Evolutionary conservation across 2,329 filamentous ascomycete genomes (phyloP).

Genomic region (Aspergillus glaucus): DNA sequence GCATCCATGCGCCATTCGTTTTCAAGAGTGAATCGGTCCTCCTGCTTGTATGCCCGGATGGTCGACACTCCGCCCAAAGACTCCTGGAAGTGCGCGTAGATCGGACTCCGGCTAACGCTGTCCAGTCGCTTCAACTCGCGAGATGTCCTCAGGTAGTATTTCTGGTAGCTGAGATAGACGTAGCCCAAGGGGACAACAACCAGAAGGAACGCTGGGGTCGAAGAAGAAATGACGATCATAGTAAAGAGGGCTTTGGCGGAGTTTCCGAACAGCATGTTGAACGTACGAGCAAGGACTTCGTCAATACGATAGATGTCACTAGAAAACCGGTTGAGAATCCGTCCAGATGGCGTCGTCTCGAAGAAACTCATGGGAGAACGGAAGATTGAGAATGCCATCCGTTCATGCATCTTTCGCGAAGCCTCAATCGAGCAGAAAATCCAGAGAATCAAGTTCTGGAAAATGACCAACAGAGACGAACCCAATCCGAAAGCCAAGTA

Average conservation of each 20-base stretch:
- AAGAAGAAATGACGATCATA: slow-evolving; percentile 72
- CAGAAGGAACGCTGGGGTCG: slow-evolving; percentile 72
- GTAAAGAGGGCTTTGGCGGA: slow-evolving; percentile 72
- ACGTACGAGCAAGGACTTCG: slow-evolving; percentile 89
- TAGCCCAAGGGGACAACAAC: slow-evolving; percentile 74
- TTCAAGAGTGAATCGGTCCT: slow-evolving; percentile 78
- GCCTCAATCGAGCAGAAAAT: slow-evolving; percentile 99
- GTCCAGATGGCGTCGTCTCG: slow-evolving; percentile 91
- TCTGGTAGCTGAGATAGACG: slow-evolving; percentile 87
- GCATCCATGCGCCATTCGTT: slow-evolving; percentile 97
- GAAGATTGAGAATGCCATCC: slow-evolving; percentile 97
- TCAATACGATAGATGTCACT: slow-evolving; percentile 66
- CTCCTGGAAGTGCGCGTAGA: slow-evolving; percentile 98
- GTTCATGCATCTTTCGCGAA: slow-evolving; percentile 90
- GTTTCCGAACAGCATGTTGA: slow-evolving; percentile 92
- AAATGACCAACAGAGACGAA: slow-evolving; percentile 72
- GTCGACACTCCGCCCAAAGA: slow-evolving; percentile 89
- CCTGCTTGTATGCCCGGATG: slow-evolving; percentile 88
- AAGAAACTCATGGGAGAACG: slow-evolving; percentile 98
- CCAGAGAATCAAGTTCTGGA: slow-evolving; percentile 94
- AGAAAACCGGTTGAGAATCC: slow-evolving; percentile 94
- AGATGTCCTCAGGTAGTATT: slow-evolving; percentile 93
- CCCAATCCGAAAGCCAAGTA: slow-evolving; percentile 95
- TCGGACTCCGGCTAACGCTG: slow-evolving; percentile 89
- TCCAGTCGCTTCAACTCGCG: slow-evolving; percentile 94